These are phyloP conservation scores for Evansstolkia leycettana DNA, from an alignment of 495 filamentous ascomycete genomes.

Conservation along the genomic window DNA sequence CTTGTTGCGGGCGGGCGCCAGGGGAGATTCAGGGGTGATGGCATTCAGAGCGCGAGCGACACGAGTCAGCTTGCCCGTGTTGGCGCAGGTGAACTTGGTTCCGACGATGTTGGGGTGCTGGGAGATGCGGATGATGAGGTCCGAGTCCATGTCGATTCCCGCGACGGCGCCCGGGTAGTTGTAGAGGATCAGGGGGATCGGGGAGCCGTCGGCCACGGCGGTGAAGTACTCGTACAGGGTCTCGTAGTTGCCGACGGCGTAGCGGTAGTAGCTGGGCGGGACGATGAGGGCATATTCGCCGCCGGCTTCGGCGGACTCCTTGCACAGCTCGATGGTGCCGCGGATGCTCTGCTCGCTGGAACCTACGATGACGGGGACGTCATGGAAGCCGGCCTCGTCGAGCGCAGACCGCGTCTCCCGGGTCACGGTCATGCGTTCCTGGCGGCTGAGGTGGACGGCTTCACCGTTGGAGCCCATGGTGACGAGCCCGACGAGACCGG, in stretches of 20 bases:
- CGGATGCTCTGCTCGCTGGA: constrained; percentile 67
- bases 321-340: constrained; percentile 62
- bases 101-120: constrained; percentile 75
- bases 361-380: constrained; percentile 71
- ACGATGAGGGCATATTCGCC: constrained; percentile 71
- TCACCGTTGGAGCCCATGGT: constrained; percentile 88
- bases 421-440: constrained; percentile 66
- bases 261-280: constrained; percentile 75
- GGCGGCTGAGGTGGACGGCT: constrained; percentile 66
- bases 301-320: constrained; percentile 53
- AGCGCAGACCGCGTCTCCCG: constrained; percentile 70
- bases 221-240: constrained; percentile 68
- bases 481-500: constrained; percentile 70
- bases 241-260: constrained; percentile 59
- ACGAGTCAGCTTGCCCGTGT: constrained; percentile 77
- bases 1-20: constrained; percentile 20
- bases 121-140: constrained; percentile 70
- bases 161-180: constrained; percentile 86
- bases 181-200: constrained; percentile 73
- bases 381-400: constrained; percentile 63
- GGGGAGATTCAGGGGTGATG: constrained; percentile 41
- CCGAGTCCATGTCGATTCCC: constrained; percentile 88
- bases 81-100: constrained; percentile 86
- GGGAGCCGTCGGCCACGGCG: constrained; percentile 59
- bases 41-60: constrained; percentile 69